These are phyloP conservation scores for Penicillium sp. DNA, from an alignment of 2,329 filamentous ascomycete species.

Conservation along the genomic window DNA sequence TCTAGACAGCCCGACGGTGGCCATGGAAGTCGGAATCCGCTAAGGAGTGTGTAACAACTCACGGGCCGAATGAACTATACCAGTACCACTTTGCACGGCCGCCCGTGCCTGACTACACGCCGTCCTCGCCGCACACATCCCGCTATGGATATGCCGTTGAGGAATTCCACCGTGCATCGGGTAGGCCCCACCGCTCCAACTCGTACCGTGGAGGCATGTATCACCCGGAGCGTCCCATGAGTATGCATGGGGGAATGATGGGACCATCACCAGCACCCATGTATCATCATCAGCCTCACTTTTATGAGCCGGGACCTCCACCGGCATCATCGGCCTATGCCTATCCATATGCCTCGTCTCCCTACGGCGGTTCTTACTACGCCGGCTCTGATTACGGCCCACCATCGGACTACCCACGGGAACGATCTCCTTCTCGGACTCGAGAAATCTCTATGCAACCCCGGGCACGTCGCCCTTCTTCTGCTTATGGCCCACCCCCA, in stretches of 20 bases:
- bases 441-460: slow-evolving; percentile 33
- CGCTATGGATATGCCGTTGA: slow-evolving; percentile 33
- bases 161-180: slow-evolving; percentile 33
- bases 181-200: slow-evolving; percentile 34
- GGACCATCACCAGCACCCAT: slow-evolving; percentile 28
- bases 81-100: slow-evolving; percentile 33
- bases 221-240: slow-evolving; percentile 38
- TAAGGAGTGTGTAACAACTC: too few species aligned
- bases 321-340: slow-evolving; percentile 41
- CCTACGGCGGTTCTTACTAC: slow-evolving; percentile 36
- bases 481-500: slow-evolving; percentile 37
- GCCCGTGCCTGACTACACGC: slow-evolving; percentile 32
- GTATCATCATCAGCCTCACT: slow-evolving; percentile 23
- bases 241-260: slow-evolving; percentile 40
- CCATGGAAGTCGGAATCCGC: too few species aligned
- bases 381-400: slow-evolving; percentile 27
- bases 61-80: too few species aligned
- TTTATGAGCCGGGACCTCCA: slow-evolving; percentile 34
- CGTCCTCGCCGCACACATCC: slow-evolving; percentile 33
- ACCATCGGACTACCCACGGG: slow-evolving; percentile 33
- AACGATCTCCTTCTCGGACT: slow-evolving; percentile 37
- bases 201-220: slow-evolving; percentile 41
- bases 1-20: too few species aligned
- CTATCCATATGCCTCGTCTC: slow-evolving; percentile 33
- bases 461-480: slow-evolving; percentile 32